A percentile compares a stretch with the other conserved stretches of the same genome.
These are phyloP conservation scores for Aspergillus funiculosus DNA, from an alignment of 495 filamentous ascomycete genomes.

Conservation along the genomic window DNA sequence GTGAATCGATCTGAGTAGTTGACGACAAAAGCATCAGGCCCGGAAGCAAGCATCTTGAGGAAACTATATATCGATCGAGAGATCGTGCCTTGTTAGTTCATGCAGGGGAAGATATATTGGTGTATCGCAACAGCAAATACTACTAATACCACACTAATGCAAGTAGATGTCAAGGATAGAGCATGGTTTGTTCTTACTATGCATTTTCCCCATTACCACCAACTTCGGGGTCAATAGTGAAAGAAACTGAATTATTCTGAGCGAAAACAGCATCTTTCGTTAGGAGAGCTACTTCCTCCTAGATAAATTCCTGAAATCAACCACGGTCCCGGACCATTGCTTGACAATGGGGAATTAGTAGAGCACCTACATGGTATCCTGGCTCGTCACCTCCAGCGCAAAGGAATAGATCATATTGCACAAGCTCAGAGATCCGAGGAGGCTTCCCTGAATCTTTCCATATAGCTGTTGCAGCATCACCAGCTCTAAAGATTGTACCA, in stretches of 20 bases:
- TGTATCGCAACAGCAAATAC: too few relatives aligned
- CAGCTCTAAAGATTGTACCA: conserved; percentile 44
- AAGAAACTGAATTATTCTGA: conserved; percentile 47
- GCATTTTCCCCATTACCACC: conserved; percentile 52
- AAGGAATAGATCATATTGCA: conserved; percentile 55
- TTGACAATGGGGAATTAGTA: too few relatives aligned
- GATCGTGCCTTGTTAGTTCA: too few relatives aligned
- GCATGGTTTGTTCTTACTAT: conserved; percentile 49
- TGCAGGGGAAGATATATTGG: too few relatives aligned
- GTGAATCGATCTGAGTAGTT: conserved; percentile 63
- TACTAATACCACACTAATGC: too few relatives aligned
- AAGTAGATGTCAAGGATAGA: too few relatives aligned
- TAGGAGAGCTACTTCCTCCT: conserved; percentile 43
- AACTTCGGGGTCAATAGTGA: conserved; percentile 40
- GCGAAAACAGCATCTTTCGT: conserved; percentile 39
- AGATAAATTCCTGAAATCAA: too few relatives aligned
- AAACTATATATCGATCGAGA: conserved; percentile 56
- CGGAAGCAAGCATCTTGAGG: conserved; percentile 55
- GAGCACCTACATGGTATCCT: conserved; percentile 34
- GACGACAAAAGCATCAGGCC: conserved; percentile 45
- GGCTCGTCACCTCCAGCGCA: conserved; percentile 57
- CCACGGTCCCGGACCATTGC: too few relatives aligned
- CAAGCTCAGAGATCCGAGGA: conserved; percentile 46
- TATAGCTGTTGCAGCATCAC: conserved; percentile 45
- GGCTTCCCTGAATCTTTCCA: conserved; percentile 54